phyloP scores from a whole-genome alignment of 2,329 filamentous ascomycete genomes.

The Trichoderma koningii region DNA sequence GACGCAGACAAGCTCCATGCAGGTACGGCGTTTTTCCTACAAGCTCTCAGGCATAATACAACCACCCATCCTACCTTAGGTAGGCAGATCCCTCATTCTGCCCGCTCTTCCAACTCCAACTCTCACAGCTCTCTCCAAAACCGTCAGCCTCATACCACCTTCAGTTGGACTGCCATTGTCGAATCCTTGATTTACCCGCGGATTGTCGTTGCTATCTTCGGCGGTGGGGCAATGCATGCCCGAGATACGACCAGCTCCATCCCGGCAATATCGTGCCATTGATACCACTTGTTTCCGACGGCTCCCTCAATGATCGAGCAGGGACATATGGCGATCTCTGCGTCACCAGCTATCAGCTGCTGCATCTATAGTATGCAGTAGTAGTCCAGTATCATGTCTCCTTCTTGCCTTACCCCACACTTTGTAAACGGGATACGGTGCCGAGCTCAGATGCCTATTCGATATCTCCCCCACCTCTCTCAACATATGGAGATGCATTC shows the following conservation, averaged over 20 bases:
- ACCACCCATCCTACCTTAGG: neutral
- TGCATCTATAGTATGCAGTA: neutral
- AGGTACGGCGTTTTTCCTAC: neutral
- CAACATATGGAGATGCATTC: neutral
- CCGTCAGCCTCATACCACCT: neutral
- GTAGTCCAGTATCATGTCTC: neutral
- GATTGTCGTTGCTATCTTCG: neutral
- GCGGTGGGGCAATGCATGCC: slow-evolving; percentile 1
- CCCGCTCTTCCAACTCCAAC: neutral
- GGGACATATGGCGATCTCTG: slow-evolving; percentile 16
- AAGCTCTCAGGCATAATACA: neutral
- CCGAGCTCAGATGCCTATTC: neutral
- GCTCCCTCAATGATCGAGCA: neutral
- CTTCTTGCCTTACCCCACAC: neutral
- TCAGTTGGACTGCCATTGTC: neutral
- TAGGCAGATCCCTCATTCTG: neutral
- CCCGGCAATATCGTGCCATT: neutral
- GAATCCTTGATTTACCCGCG: too few species aligned
- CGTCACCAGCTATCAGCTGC: slow-evolving; percentile 10
- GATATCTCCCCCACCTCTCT: neutral
- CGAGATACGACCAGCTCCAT: neutral
- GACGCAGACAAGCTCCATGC: neutral
- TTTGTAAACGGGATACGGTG: neutral
- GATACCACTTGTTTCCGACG: neutral
- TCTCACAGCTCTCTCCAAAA: neutral